Conservation (phyloP, 164 flowering plant species). For the Vitis riparia region DNA sequence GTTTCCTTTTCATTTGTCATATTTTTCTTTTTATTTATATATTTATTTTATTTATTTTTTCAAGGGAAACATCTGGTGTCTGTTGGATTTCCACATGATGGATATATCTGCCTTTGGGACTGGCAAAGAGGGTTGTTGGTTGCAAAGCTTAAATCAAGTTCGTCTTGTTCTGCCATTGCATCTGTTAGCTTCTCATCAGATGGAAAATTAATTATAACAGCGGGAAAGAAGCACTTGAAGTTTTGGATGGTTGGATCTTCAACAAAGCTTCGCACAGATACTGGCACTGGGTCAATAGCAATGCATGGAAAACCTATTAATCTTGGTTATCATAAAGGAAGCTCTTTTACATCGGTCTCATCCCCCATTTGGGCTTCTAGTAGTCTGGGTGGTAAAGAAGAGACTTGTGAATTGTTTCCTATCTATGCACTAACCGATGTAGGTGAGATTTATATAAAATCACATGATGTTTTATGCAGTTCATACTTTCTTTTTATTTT, state of each 20-base stretch:
- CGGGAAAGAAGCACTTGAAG: constrained; percentile 71
- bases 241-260: constrained; percentile 52
- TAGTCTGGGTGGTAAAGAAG: constrained; percentile 16
- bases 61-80: constrained; percentile 67
- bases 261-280: constrained; percentile 31
- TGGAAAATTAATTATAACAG: constrained; percentile 53
- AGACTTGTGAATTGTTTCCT: constrained; percentile 23
- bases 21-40: neutral
- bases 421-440: constrained; percentile 65
- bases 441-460: constrained; percentile 32
- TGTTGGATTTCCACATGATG: constrained; percentile 63
- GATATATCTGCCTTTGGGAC: constrained; percentile 69
- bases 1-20: neutral
- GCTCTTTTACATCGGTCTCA: constrained; percentile 51
- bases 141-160: constrained; percentile 58
- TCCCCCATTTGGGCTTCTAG: constrained; percentile 25
- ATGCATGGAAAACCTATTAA: constrained; percentile 51
- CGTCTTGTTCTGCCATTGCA: constrained; percentile 42
- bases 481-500: too few species aligned
- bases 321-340: constrained; percentile 51
- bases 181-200: constrained; percentile 63
- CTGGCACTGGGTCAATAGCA: constrained; percentile 26
- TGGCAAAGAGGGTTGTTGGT: constrained; percentile 47
- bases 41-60: neutral
- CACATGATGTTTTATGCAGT: neutral